A percentile compares a stretch with the other conserved stretches of the same genome.
Evolutionary conservation across 805 yeast species (phyloP).

Genomic region (Yarrowia divulgata): DNA sequence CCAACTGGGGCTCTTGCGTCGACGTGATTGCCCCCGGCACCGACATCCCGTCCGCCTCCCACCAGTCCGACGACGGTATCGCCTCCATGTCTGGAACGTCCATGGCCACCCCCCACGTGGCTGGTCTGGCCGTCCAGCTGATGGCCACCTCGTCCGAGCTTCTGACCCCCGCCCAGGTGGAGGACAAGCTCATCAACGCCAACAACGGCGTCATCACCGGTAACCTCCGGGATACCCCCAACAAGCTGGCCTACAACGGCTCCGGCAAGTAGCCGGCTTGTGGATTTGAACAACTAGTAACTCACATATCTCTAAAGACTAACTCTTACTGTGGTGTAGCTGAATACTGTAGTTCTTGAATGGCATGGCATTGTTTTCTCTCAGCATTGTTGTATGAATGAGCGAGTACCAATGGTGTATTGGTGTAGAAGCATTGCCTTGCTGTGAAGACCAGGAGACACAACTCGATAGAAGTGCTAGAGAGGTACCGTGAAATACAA

Average conservation of each 20-base stretch:
- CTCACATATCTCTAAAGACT: too few relatives aligned
- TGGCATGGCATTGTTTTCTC: too few relatives aligned
- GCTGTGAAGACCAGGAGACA: too few relatives aligned
- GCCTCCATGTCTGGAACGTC: conserved; percentile 79
- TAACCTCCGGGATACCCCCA: conserved; percentile 13
- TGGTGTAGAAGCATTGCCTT: too few relatives aligned
- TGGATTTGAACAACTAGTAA: neutral
- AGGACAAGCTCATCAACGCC: conserved; percentile 4
- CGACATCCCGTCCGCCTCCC: conserved; percentile 68
- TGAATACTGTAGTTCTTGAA: too few relatives aligned
- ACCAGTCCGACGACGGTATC: conserved; percentile 46
- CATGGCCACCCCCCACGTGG: conserved; percentile 97
- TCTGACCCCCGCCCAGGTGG: conserved; percentile 27
- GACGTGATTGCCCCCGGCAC: conserved; percentile 97
- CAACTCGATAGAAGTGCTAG: too few relatives aligned
- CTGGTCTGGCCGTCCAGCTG: conserved; percentile 89
- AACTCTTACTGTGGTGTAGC: too few relatives aligned
- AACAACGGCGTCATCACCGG: conserved; percentile 4
- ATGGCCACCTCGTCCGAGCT: conserved; percentile 55
- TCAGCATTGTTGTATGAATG: too few relatives aligned
- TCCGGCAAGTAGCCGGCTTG: neutral
- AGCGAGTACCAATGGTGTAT: too few relatives aligned
- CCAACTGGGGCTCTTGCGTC: conserved; percentile 90
- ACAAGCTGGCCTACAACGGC: conserved; percentile 32
- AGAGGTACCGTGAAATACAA: too few relatives aligned